A percentile compares a stretch with the other conserved stretches of the same genome.
Evolutionary conservation across 2,329 filamentous ascomycete species (phyloP).

Genomic region (Colletotrichum costaricense): DNA sequence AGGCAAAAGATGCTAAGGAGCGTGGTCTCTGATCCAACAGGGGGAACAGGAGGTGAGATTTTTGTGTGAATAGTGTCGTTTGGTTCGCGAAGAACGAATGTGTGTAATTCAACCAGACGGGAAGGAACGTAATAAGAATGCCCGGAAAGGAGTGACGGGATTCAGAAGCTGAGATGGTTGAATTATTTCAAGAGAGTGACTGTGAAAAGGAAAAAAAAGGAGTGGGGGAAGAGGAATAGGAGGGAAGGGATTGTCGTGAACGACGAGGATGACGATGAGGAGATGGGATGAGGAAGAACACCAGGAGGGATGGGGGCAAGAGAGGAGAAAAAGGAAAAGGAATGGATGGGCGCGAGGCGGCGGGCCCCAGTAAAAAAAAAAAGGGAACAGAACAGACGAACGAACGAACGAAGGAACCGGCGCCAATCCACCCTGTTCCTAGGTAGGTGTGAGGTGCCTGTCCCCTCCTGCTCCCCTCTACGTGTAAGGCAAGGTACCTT

Average conservation of each 20-base stretch:
- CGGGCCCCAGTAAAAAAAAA: constrained; percentile 5
- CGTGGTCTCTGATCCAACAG: constrained; percentile 39
- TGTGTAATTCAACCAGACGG: constrained; percentile 40
- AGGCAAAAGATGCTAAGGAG: constrained; percentile 40
- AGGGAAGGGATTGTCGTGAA: constrained; percentile 48
- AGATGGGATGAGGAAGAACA: constrained; percentile 49
- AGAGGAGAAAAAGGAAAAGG: constrained; percentile 42
- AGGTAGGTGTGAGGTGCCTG: neutral
- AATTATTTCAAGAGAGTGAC: constrained; percentile 62
- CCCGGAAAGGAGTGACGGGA: constrained; percentile 65
- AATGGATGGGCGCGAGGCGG: constrained; percentile 39
- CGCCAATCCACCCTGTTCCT: constrained; percentile 25
- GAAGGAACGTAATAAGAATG: constrained; percentile 56
- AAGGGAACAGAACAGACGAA: constrained; percentile 31
- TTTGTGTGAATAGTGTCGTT: constrained; percentile 34
- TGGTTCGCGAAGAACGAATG: constrained; percentile 36
- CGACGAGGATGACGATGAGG: constrained; percentile 48
- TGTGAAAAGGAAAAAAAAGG: constrained; percentile 54
- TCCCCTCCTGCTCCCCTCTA: neutral
- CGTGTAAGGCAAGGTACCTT: neutral
- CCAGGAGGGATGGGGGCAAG: constrained; percentile 41
- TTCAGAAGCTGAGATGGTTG: constrained; percentile 48
- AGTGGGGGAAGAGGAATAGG: constrained; percentile 49
- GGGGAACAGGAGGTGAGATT: constrained; percentile 35
- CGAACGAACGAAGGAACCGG: constrained; percentile 30